These are phyloP conservation scores for Zymoseptoria ardabiliae DNA, from an alignment of 2,329 filamentous ascomycete genomes.

Conservation along the genomic window DNA sequence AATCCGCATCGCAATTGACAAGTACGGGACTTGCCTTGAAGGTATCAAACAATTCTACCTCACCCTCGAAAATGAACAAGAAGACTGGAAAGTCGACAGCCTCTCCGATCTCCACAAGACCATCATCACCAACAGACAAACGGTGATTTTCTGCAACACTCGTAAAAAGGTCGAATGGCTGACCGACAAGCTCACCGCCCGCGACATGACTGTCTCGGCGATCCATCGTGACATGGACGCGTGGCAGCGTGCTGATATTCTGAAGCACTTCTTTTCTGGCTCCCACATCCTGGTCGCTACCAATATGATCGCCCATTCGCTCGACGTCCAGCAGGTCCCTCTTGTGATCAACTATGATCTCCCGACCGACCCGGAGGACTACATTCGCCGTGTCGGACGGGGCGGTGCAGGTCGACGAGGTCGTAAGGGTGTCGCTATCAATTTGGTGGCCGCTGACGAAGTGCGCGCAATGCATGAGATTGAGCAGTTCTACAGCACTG, in stretches of 20 bases:
- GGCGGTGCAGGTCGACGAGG: slow-evolving; percentile 82
- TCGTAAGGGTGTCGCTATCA: slow-evolving; percentile 99
- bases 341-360: slow-evolving; percentile 99
- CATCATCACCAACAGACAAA: slow-evolving; percentile 89
- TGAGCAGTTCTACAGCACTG: slow-evolving; percentile 99
- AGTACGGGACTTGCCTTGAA: slow-evolving; percentile 98
- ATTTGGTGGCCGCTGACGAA: slow-evolving; percentile 98
- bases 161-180: slow-evolving; percentile 99
- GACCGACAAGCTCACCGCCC: slow-evolving; percentile 95
- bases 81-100: slow-evolving; percentile 99
- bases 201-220: slow-evolving; percentile 96
- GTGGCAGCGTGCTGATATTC: slow-evolving; percentile 94
- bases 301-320: slow-evolving; percentile 96
- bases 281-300: slow-evolving; percentile 98
- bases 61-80: slow-evolving; percentile 80
- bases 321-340: slow-evolving; percentile 99
- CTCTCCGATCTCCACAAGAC: slow-evolving; percentile 99
- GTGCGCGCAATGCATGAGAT: slow-evolving; percentile 99
- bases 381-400: slow-evolving; percentile 99
- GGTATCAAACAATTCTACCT: slow-evolving; percentile 99
- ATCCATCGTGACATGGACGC: slow-evolving; percentile 99
- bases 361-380: slow-evolving; percentile 98
- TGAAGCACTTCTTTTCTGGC: slow-evolving; percentile 99
- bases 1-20: slow-evolving; percentile 98
- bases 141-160: slow-evolving; percentile 99